Percentiles rank a stretch among this genome's conserved stretches.
These are phyloP conservation scores for Circinella minor DNA, from an alignment of 371 early-diverging fungal species.

Conservation along the genomic window DNA sequence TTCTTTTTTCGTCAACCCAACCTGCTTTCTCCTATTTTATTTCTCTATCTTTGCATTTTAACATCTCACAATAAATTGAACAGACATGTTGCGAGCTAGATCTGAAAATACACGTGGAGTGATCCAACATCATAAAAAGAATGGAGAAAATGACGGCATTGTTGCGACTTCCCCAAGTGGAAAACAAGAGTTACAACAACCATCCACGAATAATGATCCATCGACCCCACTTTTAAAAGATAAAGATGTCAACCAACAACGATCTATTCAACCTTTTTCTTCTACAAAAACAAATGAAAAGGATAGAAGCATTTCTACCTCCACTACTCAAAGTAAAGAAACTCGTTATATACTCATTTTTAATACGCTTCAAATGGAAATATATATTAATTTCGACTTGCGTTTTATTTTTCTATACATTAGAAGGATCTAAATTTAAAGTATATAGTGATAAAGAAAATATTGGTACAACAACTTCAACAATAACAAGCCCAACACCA, in stretches of 20 bases:
- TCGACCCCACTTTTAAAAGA: not conserved
- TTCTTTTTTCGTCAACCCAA: too few species aligned
- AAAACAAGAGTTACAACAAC: not conserved
- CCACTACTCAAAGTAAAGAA: not conserved
- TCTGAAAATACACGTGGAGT: not conserved
- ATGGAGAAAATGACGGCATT: not conserved
- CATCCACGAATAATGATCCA: not conserved
- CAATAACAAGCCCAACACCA: not conserved
- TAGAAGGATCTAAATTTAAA: slow-evolving; percentile 4
- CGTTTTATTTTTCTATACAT: not conserved
- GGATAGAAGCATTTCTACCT: not conserved
- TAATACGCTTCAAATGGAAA: not conserved
- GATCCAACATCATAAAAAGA: not conserved
- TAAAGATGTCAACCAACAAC: slow-evolving; percentile 6
- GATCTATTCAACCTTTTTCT: not conserved
- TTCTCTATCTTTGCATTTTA: not conserved
- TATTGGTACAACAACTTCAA: not conserved
- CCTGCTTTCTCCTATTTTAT: not conserved
- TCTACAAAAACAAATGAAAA: slow-evolving; percentile 1
- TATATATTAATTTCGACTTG: not conserved
- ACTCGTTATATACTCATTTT: not conserved
- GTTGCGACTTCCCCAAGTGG: not conserved
- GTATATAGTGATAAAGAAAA: slow-evolving; percentile 9
- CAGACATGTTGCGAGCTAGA: not conserved
- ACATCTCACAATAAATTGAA: not conserved